Conservation (phyloP, 2,329 filamentous ascomycete species). For the Zopfia rhizophila region DNA sequence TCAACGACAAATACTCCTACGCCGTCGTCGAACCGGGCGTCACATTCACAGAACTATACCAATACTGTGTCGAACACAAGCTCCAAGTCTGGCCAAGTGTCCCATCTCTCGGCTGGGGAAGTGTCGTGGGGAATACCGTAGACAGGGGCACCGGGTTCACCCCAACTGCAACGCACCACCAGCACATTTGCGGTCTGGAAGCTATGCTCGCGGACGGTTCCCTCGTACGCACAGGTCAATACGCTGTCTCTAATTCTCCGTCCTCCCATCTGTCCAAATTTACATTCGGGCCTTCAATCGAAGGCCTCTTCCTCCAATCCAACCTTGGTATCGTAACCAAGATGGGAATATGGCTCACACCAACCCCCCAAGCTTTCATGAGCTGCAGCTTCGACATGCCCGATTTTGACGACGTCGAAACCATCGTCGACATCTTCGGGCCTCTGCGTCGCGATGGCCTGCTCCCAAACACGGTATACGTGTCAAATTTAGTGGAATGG, state of each 20-base stretch:
- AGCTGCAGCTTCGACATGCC: conserved; percentile 59
- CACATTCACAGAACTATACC: conserved; percentile 42
- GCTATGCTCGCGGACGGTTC: conserved; percentile 49
- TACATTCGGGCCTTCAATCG: conserved; percentile 51
- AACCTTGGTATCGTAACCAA: conserved; percentile 64
- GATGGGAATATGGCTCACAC: conserved; percentile 45
- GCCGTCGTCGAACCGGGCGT: conserved; percentile 55
- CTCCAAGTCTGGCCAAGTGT: conserved; percentile 47
- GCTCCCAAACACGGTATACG: conserved; percentile 57
- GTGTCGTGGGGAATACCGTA: conserved; percentile 50
- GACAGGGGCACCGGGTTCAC: conserved; percentile 57
- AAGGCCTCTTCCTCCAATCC: conserved; percentile 62
- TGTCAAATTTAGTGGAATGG: conserved; percentile 60
- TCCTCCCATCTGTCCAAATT: conserved; percentile 52
- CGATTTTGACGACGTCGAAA: conserved; percentile 58
- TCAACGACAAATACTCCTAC: conserved; percentile 57
- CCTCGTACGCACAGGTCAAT: conserved; percentile 50
- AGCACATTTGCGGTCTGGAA: conserved; percentile 51
- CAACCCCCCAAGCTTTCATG: conserved; percentile 58
- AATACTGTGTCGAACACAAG: conserved; percentile 43
- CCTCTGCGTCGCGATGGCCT: conserved; percentile 57
- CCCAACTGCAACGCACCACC: conserved; percentile 49
- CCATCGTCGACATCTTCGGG: conserved; percentile 58
- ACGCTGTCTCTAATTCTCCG: conserved; percentile 54
- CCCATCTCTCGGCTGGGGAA: conserved; percentile 48